Evolutionary conservation across 1,284 basidiomycete species (phyloP), one percentile per base, ranked within the genome.

Genomic region (Cystobasidiaceae sp.): DNA sequence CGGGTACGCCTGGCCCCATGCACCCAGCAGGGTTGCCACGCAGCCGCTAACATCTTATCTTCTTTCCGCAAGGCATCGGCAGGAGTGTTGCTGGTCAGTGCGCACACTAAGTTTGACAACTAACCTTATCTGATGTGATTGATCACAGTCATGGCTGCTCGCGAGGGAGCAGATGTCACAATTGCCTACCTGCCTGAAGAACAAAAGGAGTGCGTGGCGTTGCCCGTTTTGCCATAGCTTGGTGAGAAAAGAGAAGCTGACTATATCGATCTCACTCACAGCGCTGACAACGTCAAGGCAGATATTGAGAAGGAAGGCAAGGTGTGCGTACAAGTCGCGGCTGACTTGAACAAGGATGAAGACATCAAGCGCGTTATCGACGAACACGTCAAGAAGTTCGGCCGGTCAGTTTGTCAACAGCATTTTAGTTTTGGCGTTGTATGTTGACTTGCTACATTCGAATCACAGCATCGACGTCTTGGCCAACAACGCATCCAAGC

Each of bases 401-500:
- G 82, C 19, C 19, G 32, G 51, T 54, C 4, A 30, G 51, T 77
- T 77, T 11, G 9, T n/a, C n/a, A n/a, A n/a, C n/a, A n/a, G n/a
- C n/a, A 54, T 19, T 51, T 25, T 21, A 27, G 9, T 13, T 51
- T 15, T 39, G 37, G n/a, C 37, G 25, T 48, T 19, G 25, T 48
- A 11, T 17, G 45, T 48, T 15, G n/a, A n/a, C n/a, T n/a, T 11
- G 8, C 11, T 48, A 25, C 15, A 11, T 15, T 15, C 13, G 15
- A 13, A 13, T 15, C 17, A 21, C 34, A 23, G 28, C 61, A 72
- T 84, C 44, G 80, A 83, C 69, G 78, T 85, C 49, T 77, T 85
- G 41, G 82, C 86, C 70, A 86, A 86, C 77, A 86, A 86, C 72
- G 83, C 85, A 11, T 80, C 80, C 64, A 83, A 84, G 74, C 85